These are phyloP conservation scores for Plasmodium billcollinsi DNA, from an alignment of 169 alveolate species.

Conservation along the genomic window DNA sequence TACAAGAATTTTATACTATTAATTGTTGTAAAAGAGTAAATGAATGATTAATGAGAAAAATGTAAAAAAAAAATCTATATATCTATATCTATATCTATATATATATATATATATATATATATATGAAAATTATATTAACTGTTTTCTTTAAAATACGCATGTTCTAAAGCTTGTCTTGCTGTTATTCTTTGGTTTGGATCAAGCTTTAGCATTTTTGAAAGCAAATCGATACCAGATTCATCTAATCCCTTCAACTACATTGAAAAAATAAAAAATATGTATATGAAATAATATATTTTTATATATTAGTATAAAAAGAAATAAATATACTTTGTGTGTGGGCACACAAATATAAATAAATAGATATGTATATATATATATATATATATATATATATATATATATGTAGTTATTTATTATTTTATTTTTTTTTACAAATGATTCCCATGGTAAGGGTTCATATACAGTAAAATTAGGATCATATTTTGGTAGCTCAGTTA, in stretches of 20 bases:
- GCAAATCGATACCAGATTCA: slow-evolving; percentile 92
- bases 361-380: not conserved
- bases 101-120: no score
- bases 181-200: slow-evolving; percentile 97
- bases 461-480: slow-evolving; percentile 87
- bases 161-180: slow-evolving; percentile 96
- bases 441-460: slow-evolving; percentile 84
- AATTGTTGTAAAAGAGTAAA: no score
- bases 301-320: not conserved
- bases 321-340: not conserved
- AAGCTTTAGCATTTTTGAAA: slow-evolving; percentile 92
- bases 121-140: slow-evolving; percentile 2
- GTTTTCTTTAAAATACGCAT: slow-evolving; percentile 93
- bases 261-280: slow-evolving; percentile 77
- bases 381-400: not conserved
- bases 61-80: no score
- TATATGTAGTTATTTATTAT: not conserved
- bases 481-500: slow-evolving; percentile 94
- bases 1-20: no score
- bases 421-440: slow-evolving; percentile 73
- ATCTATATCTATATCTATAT: no score
- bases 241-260: slow-evolving; percentile 81
- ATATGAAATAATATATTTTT: not conserved
- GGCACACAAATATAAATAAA: not conserved
- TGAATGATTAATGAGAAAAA: no score